Base-by-base conservation (phyloP, 352 stramenopile species). In the Phytophthora pini region DNA sequence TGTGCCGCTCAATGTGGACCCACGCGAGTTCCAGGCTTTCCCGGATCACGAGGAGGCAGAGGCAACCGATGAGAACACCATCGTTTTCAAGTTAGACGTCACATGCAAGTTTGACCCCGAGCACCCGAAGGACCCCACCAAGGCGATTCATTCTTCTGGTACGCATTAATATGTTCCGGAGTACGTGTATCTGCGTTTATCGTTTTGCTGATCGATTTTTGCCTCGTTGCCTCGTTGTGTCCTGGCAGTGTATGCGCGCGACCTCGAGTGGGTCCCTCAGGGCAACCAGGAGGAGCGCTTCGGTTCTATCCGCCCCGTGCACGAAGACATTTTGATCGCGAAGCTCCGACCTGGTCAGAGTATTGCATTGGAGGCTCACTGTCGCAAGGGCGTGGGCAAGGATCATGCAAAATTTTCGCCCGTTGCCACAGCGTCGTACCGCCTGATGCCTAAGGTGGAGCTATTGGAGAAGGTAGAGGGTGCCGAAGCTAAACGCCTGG, bases 341-440 rank as follows among this genome's bases (percentile, higher is more conserved):
- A 99, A 99, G 76, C 73, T 99, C 36, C 87, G 95, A 52, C 96
- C 97, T 2, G 96, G 96, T 44, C 97, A 99, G 83, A 93, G 91
- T 47, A 99, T 99, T 68, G 92, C 95, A 45, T 81, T 99, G 9
- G 97, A 99, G 71, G 94, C 93, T 20, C 95, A 98, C 72, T 98
- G 89, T 50, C 86, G 91, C 20, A 98, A 98, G 74, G 97, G 97
- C 24, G 88, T 98, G 5, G 97, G 96, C 20, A 98, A 98, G 63
- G 96, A 99, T 72, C 97, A 99, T 78, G 97, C 97, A 51, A 99
- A 99, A 76, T 99, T 97, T 66, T 98, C 93, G 22, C 97, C 97
- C 2, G 97, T 99, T 15, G 89, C 94, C 1, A 99, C 97, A 5
- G 97, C 97, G 20, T 97, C 88, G 53, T 99, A 99, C 80, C 83